These are phyloP conservation scores for Fusarium fujikuroi DNA, from an alignment of 2,329 filamentous ascomycete genomes.

Conservation along the genomic window DNA sequence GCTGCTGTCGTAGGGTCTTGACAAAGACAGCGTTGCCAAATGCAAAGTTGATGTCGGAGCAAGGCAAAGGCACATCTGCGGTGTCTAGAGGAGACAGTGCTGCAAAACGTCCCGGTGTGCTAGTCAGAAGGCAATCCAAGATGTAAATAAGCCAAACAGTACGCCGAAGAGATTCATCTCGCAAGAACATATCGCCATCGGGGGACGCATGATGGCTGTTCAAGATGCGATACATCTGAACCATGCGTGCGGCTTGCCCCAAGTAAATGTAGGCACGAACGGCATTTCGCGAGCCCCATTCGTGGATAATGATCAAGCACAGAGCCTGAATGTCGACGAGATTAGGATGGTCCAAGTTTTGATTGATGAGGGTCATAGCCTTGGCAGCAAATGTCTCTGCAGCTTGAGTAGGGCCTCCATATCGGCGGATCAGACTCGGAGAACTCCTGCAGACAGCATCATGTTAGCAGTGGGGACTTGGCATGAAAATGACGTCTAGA, in stretches of 20 bases:
- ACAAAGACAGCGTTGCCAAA: slow-evolving; percentile 70
- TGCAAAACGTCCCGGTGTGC: slow-evolving; percentile 68
- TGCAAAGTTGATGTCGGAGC: slow-evolving; percentile 70
- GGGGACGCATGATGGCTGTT: slow-evolving; percentile 64
- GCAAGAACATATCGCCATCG: slow-evolving; percentile 66
- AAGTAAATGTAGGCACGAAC: slow-evolving; percentile 72
- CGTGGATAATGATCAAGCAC: slow-evolving; percentile 70
- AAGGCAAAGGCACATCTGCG: slow-evolving; percentile 66
- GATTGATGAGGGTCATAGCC: slow-evolving; percentile 66
- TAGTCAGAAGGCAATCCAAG: slow-evolving; percentile 70
- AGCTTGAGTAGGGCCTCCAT: slow-evolving; percentile 65
- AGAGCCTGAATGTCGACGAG: slow-evolving; percentile 71
- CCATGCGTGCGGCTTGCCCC: slow-evolving; percentile 71
- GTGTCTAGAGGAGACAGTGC: slow-evolving; percentile 66
- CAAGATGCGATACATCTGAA: slow-evolving; percentile 71
- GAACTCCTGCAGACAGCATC: slow-evolving; percentile 58
- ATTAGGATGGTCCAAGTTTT: slow-evolving; percentile 67
- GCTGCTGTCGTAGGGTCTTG: slow-evolving; percentile 62
- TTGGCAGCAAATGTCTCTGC: slow-evolving; percentile 70
- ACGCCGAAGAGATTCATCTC: slow-evolving; percentile 70
- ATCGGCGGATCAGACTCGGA: slow-evolving; percentile 65
- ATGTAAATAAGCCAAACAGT: slow-evolving; percentile 72
- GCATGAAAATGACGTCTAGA: neutral
- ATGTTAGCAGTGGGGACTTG: slow-evolving; percentile 23
- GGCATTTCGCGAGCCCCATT: slow-evolving; percentile 71